Evolutionary conservation across 164 flowering plant species (phyloP), one percentile per base, ranked within the genome.

Genomic region (Nymphaea colorata): DNA sequence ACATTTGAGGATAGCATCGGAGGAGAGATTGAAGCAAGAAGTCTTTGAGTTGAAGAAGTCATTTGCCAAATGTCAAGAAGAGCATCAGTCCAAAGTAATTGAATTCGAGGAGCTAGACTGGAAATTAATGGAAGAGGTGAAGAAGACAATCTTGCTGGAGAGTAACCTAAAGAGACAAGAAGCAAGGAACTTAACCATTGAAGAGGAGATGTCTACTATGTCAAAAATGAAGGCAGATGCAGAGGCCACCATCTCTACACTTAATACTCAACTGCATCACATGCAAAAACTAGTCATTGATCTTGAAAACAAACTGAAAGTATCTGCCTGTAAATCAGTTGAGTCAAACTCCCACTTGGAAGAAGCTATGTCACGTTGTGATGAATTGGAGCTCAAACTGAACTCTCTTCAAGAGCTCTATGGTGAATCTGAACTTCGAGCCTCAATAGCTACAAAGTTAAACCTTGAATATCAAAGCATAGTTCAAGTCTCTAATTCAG

Each of bases 351-450:
- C 86, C 67, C 90, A 84, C 66, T 72, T 89, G 36, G 74, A 88
- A 16, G 79, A 89, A 76, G 89, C 93, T 36, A 62, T 85, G 83
- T 73, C 83, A 25, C 79, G 81, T 69, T 86, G 79, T 67, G 75
- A 71, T 43, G 97, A 91, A 71, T 83, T 89, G 68, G 93, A 89
- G 70, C 74, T 84, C 78, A 87, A 82, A 79, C 41, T 89, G 75
- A 84, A 81, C 73, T 80, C 86, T 41, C 70, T 85, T 59, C 91
- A 91, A 67, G 84, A 77, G 43, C 84, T 82, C 42, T 86, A 83
- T 69, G 71, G 55, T 47, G 89, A 89, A 78, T 72, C 87, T n/a
- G 86, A 80, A 12, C 66, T 76, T 66, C 78, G 80, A 18, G 83
- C 83, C 59, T 72, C 78, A 63, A 73, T 79, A 45, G 84, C 86